These are phyloP conservation scores for Verticillium klebahnii DNA, from an alignment of 2,329 filamentous ascomycete species.

Conservation along the genomic window DNA sequence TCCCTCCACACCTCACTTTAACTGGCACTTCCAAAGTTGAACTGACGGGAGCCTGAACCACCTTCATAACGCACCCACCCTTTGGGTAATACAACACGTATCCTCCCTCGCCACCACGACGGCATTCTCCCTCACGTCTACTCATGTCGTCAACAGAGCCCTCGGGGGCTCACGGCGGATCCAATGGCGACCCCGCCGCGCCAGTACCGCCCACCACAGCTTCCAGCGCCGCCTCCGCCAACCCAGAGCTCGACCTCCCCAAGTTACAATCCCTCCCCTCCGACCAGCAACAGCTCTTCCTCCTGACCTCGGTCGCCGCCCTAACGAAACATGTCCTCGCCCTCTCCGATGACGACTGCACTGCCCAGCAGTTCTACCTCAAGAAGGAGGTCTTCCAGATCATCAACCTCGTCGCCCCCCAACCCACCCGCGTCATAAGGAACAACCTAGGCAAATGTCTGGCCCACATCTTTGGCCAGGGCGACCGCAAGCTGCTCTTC, in stretches of 20 bases:
- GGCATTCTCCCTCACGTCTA: neutral
- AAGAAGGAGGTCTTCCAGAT: conserved; percentile 95
- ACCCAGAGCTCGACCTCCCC: conserved; percentile 79
- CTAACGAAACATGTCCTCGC: conserved; percentile 74
- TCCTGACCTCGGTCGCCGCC: conserved; percentile 82
- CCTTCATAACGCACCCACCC: neutral
- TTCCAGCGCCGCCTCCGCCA: conserved; percentile 35
- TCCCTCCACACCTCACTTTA: neutral
- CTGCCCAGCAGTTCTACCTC: conserved; percentile 82
- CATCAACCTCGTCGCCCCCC: conserved; percentile 73
- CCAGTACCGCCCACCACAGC: conserved; percentile 20
- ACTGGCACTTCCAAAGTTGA: neutral
- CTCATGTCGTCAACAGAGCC: conserved; percentile 32
- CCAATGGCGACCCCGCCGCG: conserved; percentile 21
- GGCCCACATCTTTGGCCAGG: conserved; percentile 74
- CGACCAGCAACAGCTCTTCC: conserved; percentile 93
- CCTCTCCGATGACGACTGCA: conserved; percentile 74
- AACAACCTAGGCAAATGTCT: conserved; percentile 86
- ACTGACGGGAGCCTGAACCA: neutral
- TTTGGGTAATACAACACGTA: neutral
- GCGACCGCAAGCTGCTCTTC: conserved; percentile 87
- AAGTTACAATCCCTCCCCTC: conserved; percentile 86
- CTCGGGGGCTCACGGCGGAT: conserved; percentile 29
- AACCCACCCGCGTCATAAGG: conserved; percentile 81
- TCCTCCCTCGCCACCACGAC: neutral